Evolutionary conservation across 768 basidiomycete species (phyloP).

Genomic region (Nidularia pulvinata): DNA sequence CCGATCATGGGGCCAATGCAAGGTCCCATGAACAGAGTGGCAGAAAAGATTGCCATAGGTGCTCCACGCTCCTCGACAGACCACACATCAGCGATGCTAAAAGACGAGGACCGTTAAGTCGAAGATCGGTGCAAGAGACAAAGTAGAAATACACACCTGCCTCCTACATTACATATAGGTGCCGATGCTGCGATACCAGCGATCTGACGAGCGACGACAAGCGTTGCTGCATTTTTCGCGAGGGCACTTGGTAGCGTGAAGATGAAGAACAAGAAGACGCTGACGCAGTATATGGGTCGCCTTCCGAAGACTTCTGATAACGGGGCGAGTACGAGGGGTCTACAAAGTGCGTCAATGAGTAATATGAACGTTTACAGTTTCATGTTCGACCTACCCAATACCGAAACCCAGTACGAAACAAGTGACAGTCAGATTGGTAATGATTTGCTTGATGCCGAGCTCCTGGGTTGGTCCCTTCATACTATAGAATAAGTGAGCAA

Average conservation of each 20-base stretch:
- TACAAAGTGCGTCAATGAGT: background rate
- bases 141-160: constrained; percentile 11
- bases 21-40: constrained; percentile 47
- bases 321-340: constrained; percentile 37
- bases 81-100: constrained; percentile 36
- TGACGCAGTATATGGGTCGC: constrained; percentile 30
- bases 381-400: constrained; percentile 16
- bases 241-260: constrained; percentile 44
- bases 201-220: constrained; percentile 41
- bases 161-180: constrained; percentile 44
- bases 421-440: constrained; percentile 39
- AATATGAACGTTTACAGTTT: no score
- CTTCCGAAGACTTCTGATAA: constrained; percentile 38
- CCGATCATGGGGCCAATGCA: constrained; percentile 50
- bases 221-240: constrained; percentile 38
- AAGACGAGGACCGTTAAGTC: no score
- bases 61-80: constrained; percentile 36
- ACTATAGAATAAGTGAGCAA: constrained; percentile 11
- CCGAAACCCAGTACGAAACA: constrained; percentile 42
- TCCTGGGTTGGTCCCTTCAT: constrained; percentile 27
- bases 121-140: no score
- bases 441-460: constrained; percentile 28
- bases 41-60: constrained; percentile 48
- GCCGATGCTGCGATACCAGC: constrained; percentile 42
- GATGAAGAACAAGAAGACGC: constrained; percentile 28